Percentiles rank a stretch among this genome's conserved stretches.
Conservation (phyloP, 306 rosid genomes). For the Vigna hirtella region DNA sequence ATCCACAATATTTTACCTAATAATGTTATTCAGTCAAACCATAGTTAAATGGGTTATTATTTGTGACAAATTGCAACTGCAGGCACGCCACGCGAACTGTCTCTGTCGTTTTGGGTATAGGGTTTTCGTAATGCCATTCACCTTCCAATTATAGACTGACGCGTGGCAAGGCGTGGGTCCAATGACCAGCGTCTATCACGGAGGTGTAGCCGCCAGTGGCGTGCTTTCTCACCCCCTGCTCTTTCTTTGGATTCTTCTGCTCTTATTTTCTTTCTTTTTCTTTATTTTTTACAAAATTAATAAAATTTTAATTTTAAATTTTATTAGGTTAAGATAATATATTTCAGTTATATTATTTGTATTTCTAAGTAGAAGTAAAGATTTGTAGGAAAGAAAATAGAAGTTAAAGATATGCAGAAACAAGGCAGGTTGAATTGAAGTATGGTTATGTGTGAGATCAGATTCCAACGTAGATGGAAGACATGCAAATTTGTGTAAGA, state of each 20-base stretch:
- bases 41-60: slow-evolving; percentile 9
- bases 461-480: too few species aligned
- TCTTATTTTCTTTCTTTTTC: too few species aligned
- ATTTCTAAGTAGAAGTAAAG: too few species aligned
- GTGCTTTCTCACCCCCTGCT: slow-evolving; percentile 23
- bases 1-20: slow-evolving; percentile 22
- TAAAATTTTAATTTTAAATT: too few species aligned
- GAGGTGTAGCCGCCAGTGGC: slow-evolving; percentile 47
- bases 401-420: too few species aligned
- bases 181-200: not conserved
- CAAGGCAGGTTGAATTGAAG: too few species aligned
- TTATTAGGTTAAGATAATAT: too few species aligned
- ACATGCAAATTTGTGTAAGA: too few species aligned
- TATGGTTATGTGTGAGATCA: too few species aligned
- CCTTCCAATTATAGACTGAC: fast-evolving
- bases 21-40: slow-evolving; percentile 18
- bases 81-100: slow-evolving; percentile 20
- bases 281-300: too few species aligned
- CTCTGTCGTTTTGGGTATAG: slow-evolving; percentile 28
- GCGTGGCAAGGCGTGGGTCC: not conserved
- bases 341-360: too few species aligned
- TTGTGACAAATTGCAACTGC: not conserved
- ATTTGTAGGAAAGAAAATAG: too few species aligned
- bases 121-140: not conserved
- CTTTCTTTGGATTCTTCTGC: not conserved